Conservation (phyloP, 1,284 basidiomycete species). For the Ceratobasidium sp. region DNA sequence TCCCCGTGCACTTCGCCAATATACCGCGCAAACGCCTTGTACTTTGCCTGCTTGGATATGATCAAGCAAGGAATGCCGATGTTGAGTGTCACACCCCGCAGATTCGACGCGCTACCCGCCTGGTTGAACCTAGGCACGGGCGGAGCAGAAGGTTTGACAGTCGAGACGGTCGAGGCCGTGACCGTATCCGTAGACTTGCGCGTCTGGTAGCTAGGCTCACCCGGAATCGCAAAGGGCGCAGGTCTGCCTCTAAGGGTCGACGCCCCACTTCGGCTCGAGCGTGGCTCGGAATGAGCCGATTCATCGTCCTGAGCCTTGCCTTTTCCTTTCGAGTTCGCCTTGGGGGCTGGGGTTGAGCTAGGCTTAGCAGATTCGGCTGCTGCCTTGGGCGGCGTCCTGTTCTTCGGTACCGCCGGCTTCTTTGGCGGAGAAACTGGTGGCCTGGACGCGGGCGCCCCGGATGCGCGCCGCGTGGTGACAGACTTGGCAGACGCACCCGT, state of each 20-base stretch:
- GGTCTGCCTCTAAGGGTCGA: conserved; percentile 29
- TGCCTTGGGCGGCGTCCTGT: conserved; percentile 7
- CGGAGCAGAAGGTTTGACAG: conserved; percentile 41
- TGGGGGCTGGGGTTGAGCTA: conserved; percentile 5
- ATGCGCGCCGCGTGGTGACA: conserved; percentile 3
- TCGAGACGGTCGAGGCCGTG: conserved; percentile 48
- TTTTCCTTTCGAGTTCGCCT: conserved; percentile 25
- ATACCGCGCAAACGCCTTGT: conserved; percentile 85
- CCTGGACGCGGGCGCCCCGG: background rate
- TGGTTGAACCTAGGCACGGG: conserved; percentile 21
- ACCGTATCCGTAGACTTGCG: conserved; percentile 53
- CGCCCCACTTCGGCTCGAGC: conserved; percentile 20
- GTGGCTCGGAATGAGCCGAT: conserved; percentile 27
- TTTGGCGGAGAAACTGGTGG: conserved; percentile 34
- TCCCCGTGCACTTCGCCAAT: conserved; percentile 84
- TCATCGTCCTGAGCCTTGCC: conserved; percentile 23
- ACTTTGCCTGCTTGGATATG: conserved; percentile 77
- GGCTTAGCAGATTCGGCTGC: conserved; percentile 14
- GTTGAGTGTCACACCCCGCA: conserved; percentile 74
- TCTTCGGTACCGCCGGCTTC: conserved; percentile 14
- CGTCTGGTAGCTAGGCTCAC: conserved; percentile 17
- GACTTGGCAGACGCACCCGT: conserved; percentile 18
- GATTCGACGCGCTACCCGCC: conserved; percentile 45
- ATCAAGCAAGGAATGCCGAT: conserved; percentile 94
- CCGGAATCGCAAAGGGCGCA: conserved; percentile 20